phyloP scores from a whole-genome alignment of 176 grass and related monocot genomes.

The Lolium multiflorum region DNA sequence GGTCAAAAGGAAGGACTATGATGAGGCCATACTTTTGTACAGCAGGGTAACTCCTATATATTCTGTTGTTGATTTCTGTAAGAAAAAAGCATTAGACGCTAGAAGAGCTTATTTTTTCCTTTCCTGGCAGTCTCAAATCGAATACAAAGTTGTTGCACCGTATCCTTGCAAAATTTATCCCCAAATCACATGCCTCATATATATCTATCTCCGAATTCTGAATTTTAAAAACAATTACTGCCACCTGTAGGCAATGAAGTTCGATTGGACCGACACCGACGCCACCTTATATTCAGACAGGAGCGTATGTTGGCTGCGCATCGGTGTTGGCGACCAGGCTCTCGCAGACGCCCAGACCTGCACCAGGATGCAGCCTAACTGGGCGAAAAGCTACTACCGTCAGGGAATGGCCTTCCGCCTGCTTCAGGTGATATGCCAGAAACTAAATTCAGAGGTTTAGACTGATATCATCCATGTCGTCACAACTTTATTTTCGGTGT shows the following conservation, averaged over 20 bases:
- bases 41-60: constrained; percentile 15
- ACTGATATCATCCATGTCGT: background rate
- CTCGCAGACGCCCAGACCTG: background rate
- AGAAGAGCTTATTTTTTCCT: background rate
- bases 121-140: background rate
- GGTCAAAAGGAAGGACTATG: background rate
- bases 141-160: too few species aligned
- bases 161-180: background rate
- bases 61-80: background rate
- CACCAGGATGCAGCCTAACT: background rate
- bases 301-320: background rate
- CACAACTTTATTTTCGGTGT: too few species aligned
- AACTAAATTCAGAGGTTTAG: background rate
- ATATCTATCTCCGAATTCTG: background rate
- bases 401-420: constrained; percentile 34
- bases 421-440: background rate
- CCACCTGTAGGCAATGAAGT: constrained; percentile 1
- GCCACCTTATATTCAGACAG: constrained; percentile 14
- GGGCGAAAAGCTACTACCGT: constrained; percentile 37
- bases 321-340: constrained; percentile 8
- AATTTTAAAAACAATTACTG: background rate
- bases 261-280: background rate
- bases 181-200: background rate
- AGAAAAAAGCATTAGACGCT: background rate
- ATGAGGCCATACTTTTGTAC: constrained; percentile 19